A percentile compares a stretch with the other conserved stretches of the same genome.
Evolutionary conservation across 2,329 filamentous ascomycete species (phyloP).

Genomic region (Stemphylium lycopersici): DNA sequence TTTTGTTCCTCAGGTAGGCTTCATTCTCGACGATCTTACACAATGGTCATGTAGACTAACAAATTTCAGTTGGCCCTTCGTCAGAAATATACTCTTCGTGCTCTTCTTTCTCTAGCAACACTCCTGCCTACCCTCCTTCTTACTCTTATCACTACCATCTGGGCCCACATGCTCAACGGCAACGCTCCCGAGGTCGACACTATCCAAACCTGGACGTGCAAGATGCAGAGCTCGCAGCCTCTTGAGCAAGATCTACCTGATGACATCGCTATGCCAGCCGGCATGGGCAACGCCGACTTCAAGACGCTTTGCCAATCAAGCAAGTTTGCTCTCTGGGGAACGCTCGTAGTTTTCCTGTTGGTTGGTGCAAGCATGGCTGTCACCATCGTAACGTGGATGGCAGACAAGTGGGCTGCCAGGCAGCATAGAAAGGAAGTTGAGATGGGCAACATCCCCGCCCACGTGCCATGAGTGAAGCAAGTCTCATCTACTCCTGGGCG

Average conservation of each 20-base stretch:
- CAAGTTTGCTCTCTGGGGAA: conserved; percentile 54
- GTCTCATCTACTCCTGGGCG: background rate
- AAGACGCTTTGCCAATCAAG: conserved; percentile 50
- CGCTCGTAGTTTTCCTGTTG: conserved; percentile 50
- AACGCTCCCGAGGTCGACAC: conserved; percentile 43
- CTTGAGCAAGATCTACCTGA: conserved; percentile 20
- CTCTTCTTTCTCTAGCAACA: conserved; percentile 45
- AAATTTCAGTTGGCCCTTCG: conserved; percentile 37
- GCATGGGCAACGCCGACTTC: conserved; percentile 47
- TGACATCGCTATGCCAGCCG: conserved; percentile 31
- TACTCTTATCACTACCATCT: conserved; percentile 50
- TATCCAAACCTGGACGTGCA: conserved; percentile 51
- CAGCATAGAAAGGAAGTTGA: conserved; percentile 43
- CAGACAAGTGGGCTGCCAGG: conserved; percentile 46
- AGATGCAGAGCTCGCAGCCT: conserved; percentile 40
- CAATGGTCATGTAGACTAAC: conserved; percentile 10
- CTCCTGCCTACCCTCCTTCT: conserved; percentile 48
- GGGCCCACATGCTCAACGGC: conserved; percentile 48
- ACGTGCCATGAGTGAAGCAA: background rate
- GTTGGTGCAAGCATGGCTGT: conserved; percentile 42
- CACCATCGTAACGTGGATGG: conserved; percentile 45
- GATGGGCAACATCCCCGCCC: conserved; percentile 23
- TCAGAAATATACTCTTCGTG: conserved; percentile 47
- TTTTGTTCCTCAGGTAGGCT: conserved; percentile 43
- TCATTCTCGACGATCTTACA: background rate